Conservation (phyloP, 2,329 filamentous ascomycete species). For the Pezicula radicicola region DNA sequence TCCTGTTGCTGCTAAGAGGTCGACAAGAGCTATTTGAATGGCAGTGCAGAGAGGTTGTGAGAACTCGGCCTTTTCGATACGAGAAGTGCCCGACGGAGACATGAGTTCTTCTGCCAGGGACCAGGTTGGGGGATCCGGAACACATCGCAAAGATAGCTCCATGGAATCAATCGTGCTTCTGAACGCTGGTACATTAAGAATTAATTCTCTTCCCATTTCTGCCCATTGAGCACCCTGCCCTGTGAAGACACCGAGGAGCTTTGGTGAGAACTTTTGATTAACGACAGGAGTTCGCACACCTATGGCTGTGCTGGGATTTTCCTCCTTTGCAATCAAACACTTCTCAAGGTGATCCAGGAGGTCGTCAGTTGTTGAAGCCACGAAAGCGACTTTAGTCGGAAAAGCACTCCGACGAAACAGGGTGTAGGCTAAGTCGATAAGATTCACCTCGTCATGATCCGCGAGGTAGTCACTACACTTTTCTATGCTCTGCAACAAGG, state of each 20-base stretch:
- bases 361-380: not conserved
- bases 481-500: constrained; percentile 23
- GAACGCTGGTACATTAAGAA: not conserved
- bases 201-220: constrained; percentile 5
- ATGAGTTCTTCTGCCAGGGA: not conserved
- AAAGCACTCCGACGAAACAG: not conserved
- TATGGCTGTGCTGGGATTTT: not conserved
- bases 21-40: not conserved
- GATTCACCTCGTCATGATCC: not conserved
- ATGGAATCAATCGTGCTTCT: not conserved
- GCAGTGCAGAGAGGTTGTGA: not conserved
- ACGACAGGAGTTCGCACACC: not conserved
- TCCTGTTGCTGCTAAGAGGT: constrained; percentile 15
- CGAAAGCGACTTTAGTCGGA: not conserved
- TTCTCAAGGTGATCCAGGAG: constrained; percentile 4
- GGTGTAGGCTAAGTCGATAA: not conserved
- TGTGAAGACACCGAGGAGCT: constrained; percentile 12
- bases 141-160: not conserved
- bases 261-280: not conserved
- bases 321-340: not conserved
- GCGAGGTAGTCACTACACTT: not conserved
- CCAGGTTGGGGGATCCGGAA: not conserved
- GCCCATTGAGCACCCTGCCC: constrained; percentile 10
- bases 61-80: not conserved
- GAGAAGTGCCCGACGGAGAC: not conserved